Conservation (phyloP, 1,139 yeast species). For the Yamadazyma sp. region DNA sequence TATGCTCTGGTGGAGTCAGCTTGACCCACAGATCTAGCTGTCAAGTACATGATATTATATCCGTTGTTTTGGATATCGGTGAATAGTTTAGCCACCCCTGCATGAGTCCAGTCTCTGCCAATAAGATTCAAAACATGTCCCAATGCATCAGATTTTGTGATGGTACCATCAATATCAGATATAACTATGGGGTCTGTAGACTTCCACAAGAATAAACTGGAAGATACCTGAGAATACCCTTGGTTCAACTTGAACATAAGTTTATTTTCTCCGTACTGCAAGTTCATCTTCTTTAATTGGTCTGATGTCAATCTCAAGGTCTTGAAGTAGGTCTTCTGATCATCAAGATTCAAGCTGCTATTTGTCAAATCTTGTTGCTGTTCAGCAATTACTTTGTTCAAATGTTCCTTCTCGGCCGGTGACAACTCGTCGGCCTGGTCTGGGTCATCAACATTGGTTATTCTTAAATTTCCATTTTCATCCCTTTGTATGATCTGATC, state of each 20-base stretch:
- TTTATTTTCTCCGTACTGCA: slow-evolving; percentile 78
- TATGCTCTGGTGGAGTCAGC: slow-evolving; percentile 92
- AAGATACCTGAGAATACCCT: slow-evolving; percentile 73
- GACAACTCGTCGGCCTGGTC: slow-evolving; percentile 11
- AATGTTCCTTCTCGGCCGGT: slow-evolving; percentile 12
- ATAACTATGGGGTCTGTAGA: slow-evolving; percentile 86
- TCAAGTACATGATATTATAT: slow-evolving; percentile 87
- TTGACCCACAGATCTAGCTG: slow-evolving; percentile 94
- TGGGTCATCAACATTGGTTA: slow-evolving; percentile 13
- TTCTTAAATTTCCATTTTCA: slow-evolving; percentile 18
- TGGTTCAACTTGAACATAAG: slow-evolving; percentile 76
- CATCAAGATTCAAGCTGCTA: slow-evolving; percentile 15
- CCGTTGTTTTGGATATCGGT: slow-evolving; percentile 85
- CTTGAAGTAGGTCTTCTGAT: slow-evolving; percentile 61
- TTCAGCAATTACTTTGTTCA: slow-evolving; percentile 13
- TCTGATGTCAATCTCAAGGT: slow-evolving; percentile 91
- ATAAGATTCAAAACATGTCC: slow-evolving; percentile 94
- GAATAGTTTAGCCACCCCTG: slow-evolving; percentile 90
- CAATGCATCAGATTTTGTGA: slow-evolving; percentile 94
- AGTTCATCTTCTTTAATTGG: slow-evolving; percentile 71
- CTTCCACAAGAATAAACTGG: slow-evolving; percentile 84
- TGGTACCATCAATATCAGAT: slow-evolving; percentile 97
- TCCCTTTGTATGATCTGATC: slow-evolving; percentile 33
- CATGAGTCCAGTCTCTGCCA: slow-evolving; percentile 98
- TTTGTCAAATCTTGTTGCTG: slow-evolving; percentile 17